These are phyloP conservation scores for Coprinopsis marcescibilis DNA, from an alignment of 768 basidiomycete species.

Conservation along the genomic window DNA sequence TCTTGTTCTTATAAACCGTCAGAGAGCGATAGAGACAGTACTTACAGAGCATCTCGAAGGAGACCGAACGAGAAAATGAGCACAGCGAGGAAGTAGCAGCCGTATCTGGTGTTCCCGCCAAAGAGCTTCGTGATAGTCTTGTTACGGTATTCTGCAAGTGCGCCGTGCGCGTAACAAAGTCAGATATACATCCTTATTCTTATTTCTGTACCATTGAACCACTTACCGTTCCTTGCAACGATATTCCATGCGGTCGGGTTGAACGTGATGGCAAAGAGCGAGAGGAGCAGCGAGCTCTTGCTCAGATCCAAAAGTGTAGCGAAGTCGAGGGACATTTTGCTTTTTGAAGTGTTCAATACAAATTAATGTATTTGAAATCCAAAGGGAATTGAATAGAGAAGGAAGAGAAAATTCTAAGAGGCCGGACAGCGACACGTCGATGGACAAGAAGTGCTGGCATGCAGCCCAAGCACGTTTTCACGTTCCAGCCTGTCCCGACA, in stretches of 20 bases:
- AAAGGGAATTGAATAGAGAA: not conserved
- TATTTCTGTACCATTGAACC: conserved; percentile 1
- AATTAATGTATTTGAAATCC: too few relatives aligned
- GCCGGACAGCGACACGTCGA: not conserved
- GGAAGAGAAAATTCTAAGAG: not conserved
- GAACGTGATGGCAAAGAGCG: conserved; percentile 71
- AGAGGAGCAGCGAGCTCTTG: conserved; percentile 59
- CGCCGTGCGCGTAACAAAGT: not conserved
- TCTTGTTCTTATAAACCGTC: not conserved
- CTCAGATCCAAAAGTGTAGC: conserved; percentile 50
- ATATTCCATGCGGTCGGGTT: conserved; percentile 97
- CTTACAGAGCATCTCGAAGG: conserved; percentile 80
- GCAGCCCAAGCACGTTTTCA: not conserved
- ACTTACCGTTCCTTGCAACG: conserved; percentile 83
- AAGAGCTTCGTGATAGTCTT: conserved; percentile 84
- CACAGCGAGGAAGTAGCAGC: conserved; percentile 83
- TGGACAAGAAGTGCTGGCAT: not conserved
- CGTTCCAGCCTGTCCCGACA: not conserved
- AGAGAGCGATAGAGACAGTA: conserved; percentile 12
- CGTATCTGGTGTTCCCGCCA: conserved; percentile 63
- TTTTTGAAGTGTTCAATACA: not conserved
- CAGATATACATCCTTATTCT: not conserved
- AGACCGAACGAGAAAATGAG: conserved; percentile 85
- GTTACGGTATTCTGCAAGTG: conserved; percentile 55
- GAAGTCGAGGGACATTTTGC: conserved; percentile 5